Conservation (phyloP, 441 rosid species). For the Lepidium campestre region DNA sequence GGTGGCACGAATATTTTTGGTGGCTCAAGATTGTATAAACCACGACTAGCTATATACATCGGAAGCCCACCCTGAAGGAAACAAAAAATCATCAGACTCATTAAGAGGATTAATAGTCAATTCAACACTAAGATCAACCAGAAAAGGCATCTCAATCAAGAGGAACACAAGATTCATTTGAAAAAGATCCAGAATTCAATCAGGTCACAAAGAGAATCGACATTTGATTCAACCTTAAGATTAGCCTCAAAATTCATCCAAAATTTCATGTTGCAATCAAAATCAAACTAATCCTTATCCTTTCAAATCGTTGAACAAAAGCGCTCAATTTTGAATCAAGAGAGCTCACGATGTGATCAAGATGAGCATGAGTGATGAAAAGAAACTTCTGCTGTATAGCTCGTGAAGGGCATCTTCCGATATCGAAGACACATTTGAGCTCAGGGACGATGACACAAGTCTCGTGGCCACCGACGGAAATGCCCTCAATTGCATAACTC, state of each 20-base stretch:
- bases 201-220: too few species aligned
- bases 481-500: constrained; percentile 72
- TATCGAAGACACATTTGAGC: constrained; percentile 85
- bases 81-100: neutral
- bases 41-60: constrained; percentile 87
- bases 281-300: neutral
- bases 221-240: neutral
- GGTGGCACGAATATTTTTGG: constrained; percentile 86
- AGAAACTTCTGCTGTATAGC: constrained; percentile 93
- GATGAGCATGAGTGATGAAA: constrained; percentile 90
- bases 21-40: constrained; percentile 82
- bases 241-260: neutral
- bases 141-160: too few species aligned
- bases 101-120: too few species aligned
- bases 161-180: too few species aligned
- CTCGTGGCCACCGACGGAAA: constrained; percentile 85
- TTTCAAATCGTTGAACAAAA: neutral
- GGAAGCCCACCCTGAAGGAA: constrained; percentile 74
- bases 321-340: neutral
- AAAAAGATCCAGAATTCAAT: too few species aligned
- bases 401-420: constrained; percentile 78
- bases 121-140: too few species aligned
- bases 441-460: constrained; percentile 81
- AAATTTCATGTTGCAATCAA: neutral
- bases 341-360: constrained; percentile 72